Evolutionary conservation across 805 yeast species (phyloP), one percentile per base, ranked within the genome.

Genomic region (Candida insectalens): DNA sequence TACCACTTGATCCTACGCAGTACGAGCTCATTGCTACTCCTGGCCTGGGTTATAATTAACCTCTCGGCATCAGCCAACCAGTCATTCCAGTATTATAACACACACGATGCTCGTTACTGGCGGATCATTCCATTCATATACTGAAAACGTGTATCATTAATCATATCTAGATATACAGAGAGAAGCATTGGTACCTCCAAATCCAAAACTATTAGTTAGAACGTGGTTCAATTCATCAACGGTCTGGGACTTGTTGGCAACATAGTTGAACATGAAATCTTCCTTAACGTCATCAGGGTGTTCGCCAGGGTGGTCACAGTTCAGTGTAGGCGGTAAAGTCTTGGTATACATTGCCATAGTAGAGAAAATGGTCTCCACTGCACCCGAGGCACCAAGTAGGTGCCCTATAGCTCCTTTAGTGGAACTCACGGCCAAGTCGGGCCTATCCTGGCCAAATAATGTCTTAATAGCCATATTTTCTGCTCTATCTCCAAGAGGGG

Each of bases 401-500:
- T 92, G 99, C 0, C 99, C 99, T 27, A 83, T 81, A 1, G 96
- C 74, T 1, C 96, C 94, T 54, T 92, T 92, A 13, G 87, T 83
- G 3, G 96, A 82, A 1, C 92, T 75, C 1, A 92, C 74, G 28
- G 65, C 62, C 10, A 77, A 42, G 3, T 55, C 42, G 1, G 59
- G 53, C 20, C 61, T 58, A 4, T 55, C 46, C 3, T 57, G 47
- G 1, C 50, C 57, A 35, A 84, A 72, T 4, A 81, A 46, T 4
- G 67, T 53, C 31, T 62, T 54, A 33, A 92, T 77, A 3, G 97
- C 97, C 28, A 53, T 51, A 47, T 81, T 75, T 50, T 92, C 99
- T 1, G 95, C 92, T 14, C 74, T 59, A 50, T 92, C 99, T 4
- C 99, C 99, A 3, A 88, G 59, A 5, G 64, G 60, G 0, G 99